A percentile compares a stretch with the other conserved stretches of the same genome.
Conservation (phyloP, 345 rosid genomes). For the Salix suchowensis region DNA sequence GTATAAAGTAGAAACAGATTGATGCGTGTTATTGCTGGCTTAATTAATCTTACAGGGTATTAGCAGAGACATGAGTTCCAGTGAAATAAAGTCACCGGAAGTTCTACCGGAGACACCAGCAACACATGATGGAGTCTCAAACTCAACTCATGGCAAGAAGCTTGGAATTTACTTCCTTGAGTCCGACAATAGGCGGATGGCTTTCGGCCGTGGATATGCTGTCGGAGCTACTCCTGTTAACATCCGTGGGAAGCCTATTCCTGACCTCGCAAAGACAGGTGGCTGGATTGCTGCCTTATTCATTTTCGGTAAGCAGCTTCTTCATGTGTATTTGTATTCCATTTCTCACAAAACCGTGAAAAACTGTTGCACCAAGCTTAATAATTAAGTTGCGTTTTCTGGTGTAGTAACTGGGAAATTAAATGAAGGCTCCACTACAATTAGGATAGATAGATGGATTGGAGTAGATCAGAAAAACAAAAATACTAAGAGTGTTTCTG, state of each 20-base stretch:
- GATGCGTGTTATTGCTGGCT: background rate
- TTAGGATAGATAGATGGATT: no score
- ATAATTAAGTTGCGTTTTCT: no score
- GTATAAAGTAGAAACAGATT: no score
- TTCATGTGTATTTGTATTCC: no score
- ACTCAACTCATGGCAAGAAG: conserved; percentile 51
- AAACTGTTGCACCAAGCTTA: no score
- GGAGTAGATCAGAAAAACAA: no score
- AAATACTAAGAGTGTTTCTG: no score
- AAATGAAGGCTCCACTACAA: no score
- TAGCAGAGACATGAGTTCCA: conserved; percentile 35
- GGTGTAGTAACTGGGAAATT: no score
- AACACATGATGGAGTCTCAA: conserved; percentile 21
- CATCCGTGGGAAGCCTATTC: conserved; percentile 71
- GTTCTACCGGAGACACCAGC: conserved; percentile 37
- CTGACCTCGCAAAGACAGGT: conserved; percentile 78
- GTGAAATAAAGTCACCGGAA: conserved; percentile 60
- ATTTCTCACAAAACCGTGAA: no score
- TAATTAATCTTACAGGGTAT: conserved; percentile 8
- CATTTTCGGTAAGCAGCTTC: conserved; percentile 59
- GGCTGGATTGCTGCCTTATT: conserved; percentile 90
- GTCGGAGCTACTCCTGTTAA: conserved; percentile 85
- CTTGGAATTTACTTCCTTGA: conserved; percentile 62
- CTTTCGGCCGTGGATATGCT: conserved; percentile 76
- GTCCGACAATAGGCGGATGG: conserved; percentile 71